These are phyloP conservation scores for Leishmania tropica DNA, from an alignment of 208 protist genomes.

Conservation along the genomic window DNA sequence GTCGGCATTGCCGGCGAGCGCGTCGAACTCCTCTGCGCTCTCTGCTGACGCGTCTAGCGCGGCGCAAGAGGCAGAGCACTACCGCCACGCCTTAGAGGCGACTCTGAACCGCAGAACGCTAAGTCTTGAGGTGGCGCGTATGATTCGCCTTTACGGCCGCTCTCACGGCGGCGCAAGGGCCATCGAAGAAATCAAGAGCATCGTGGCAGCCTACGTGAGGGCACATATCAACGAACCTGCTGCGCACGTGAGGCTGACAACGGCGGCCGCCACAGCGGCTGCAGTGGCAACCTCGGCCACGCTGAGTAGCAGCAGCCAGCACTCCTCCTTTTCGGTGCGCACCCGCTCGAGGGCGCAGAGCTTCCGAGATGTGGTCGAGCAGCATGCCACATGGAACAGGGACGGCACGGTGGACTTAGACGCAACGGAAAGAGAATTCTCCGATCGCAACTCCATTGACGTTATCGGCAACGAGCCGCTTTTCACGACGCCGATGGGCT, in stretches of 20 bases:
- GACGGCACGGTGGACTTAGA: not conserved
- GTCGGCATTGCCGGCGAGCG: not conserved
- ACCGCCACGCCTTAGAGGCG: constrained; percentile 21
- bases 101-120: constrained; percentile 37
- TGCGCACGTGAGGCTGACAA: constrained; percentile 13
- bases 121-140: constrained; percentile 41
- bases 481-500: constrained; percentile 67
- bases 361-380: not conserved
- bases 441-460: not conserved
- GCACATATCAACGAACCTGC: constrained; percentile 18
- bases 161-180: constrained; percentile 35
- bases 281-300: not conserved
- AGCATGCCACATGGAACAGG: not conserved
- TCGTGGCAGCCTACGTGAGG: constrained; percentile 33
- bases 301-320: not conserved
- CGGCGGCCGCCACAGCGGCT: not conserved
- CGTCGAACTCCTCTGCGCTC: not conserved
- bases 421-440: not conserved
- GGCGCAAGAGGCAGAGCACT: constrained; percentile 1
- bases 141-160: constrained; percentile 54
- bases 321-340: not conserved
- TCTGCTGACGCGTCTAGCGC: not conserved
- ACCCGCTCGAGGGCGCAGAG: not conserved
- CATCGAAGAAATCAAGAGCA: constrained; percentile 46
- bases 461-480: constrained; percentile 43